Base-by-base conservation (phyloP, 2,329 filamentous ascomycete species). In the Diaporthe helianthi region DNA sequence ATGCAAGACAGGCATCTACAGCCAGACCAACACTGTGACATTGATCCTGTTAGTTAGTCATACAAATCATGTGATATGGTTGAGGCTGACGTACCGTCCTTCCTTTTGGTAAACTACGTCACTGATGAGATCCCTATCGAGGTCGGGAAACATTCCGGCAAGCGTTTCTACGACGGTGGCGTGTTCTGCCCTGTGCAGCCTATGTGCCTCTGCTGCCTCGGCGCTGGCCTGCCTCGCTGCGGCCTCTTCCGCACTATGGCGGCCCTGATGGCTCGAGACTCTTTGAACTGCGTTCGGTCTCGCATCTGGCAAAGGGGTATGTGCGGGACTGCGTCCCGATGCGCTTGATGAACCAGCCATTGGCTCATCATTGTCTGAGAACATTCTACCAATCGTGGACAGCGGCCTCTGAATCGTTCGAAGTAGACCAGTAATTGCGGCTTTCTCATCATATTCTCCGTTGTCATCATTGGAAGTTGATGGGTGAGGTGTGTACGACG, bases 31-130 rank as follows among this genome's bases (percentile, higher is more conserved):
- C 92, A 80, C 92, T 94, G 74, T 24, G 13, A 19, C 64, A 61
- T 71, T 54, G 70, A 65, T 54, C 75, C 53, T 72, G 74, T 78
- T 61, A 76, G 73, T 63, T 66, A 69, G 47, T 38, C 44, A 49
- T 66, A 58, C 55, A 33, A 6, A 61, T 2, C 8, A 44, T 47
- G n/a, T 19, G 24, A 68, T 31, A 13, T 67, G 53, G n/a, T 47
- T 12, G 24, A 36, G 19, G 67, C 85, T 89, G 82, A 87, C 92
- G 83, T 80, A 95, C 93, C 93, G 89, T 78, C 96, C 97, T 80
- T 98, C 91, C 81, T 99, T 98, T 83, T 97, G 89, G 78, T 95
- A 90, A 31, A 99, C 96, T 49, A 99, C 96, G 81, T 99, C 96
- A 76, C 94, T 94, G 77, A 99, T 98, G 46, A 99, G 87, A 60